Evolutionary conservation across 2,329 filamentous ascomycete genomes (phyloP), one percentile per base, ranked within the genome.

Genomic region (Aspergillus luchuensis): DNA sequence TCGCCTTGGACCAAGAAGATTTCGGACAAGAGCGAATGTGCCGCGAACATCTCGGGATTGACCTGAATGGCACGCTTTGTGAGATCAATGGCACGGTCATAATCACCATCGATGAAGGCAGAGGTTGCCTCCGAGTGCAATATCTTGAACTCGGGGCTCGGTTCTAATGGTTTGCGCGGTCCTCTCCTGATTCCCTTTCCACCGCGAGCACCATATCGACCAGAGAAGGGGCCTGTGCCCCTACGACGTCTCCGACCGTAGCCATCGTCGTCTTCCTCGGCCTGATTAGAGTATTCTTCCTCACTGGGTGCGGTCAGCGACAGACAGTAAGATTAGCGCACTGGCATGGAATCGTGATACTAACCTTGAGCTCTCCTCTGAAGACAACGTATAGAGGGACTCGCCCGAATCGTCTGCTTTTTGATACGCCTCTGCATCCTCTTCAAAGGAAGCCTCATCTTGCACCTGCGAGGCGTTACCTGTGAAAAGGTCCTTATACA

Each of bases 41-140:
- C 84, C 28, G 81, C 79, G 70, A 85, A 88, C 65, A 88, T 84
- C 70, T 88, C 86, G 0, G 86, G 86, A 66, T 89, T 88, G 30
- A 79, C 74, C 43, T 81, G 76, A 33, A 87, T 81, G 8, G 84
- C 84, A 61, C 79, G 73, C 59, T 79, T 77, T 41, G 80, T 76
- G 10, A 78, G 66, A 6, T 77, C 70, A 55, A 72, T 78, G 53
- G 75, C 82, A 67, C 71, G 75, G 56, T 78, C 79, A 60, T 79
- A 80, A 53, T 82, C 74, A 8, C 76, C 73, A 62, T 81, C 78
- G 57, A 82, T 81, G 61, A 82, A 82, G 17, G 80, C 80, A 50
- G 76, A 77, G 1, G 78, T 81, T 25, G 81, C 81, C 59, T 79
- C 74, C 5, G 79, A 78, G 66, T 81, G 79, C 48, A 81, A 63